Percentiles rank a stretch among this genome's conserved stretches.
These are phyloP conservation scores for Coemansia asiatica DNA, from an alignment of 192 early-diverging fungal species.

Conservation along the genomic window DNA sequence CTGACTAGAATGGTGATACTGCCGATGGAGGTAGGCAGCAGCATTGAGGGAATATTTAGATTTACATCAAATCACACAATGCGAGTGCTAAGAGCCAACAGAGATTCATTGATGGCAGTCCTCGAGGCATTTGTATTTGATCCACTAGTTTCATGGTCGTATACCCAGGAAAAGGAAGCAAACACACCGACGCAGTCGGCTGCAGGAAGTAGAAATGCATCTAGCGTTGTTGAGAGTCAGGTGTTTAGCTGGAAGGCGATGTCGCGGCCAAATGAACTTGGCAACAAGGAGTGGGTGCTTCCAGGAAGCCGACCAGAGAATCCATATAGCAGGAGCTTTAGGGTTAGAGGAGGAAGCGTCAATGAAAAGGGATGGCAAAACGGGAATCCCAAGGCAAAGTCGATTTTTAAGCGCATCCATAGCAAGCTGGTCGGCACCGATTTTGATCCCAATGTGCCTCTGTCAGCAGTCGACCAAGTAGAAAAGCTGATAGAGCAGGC, in stretches of 20 bases:
- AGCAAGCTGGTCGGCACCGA: constrained; percentile 95
- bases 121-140: constrained; percentile 98
- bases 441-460: constrained; percentile 74
- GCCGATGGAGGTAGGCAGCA: constrained; percentile 92
- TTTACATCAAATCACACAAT: constrained; percentile 93
- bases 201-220: constrained; percentile 1
- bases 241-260: neutral
- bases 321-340: constrained; percentile 23
- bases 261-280: neutral
- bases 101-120: constrained; percentile 97
- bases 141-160: constrained; percentile 55
- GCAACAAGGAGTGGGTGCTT: constrained; percentile 1
- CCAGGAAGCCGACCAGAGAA: constrained; percentile 22
- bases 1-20: constrained; percentile 93
- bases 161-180: constrained; percentile 13
- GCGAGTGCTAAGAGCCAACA: constrained; percentile 90
- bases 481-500: constrained; percentile 88
- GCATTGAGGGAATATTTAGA: constrained; percentile 92
- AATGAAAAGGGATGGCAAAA: constrained; percentile 26
- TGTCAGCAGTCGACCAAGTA: constrained; percentile 85
- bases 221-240: constrained; percentile 1
- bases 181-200: neutral
- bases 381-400: constrained; percentile 73
- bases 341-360: constrained; percentile 3
- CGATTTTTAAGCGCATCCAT: constrained; percentile 83